Base-by-base conservation (phyloP, 2,329 filamentous ascomycete genomes). In the Rasamsonia emersonii region DNA sequence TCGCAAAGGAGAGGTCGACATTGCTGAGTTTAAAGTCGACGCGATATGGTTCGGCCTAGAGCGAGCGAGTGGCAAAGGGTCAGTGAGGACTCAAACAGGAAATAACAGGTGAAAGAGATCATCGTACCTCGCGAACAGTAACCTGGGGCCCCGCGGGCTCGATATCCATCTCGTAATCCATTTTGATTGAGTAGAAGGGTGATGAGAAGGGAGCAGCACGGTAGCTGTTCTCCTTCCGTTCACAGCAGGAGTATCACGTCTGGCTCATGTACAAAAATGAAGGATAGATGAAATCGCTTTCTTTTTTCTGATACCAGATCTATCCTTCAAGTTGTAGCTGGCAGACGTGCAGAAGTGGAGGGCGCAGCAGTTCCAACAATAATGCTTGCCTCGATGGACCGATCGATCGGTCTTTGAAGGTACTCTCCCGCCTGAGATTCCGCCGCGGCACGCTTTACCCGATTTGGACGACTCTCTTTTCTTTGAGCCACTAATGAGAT, bases 21-120 rank as follows among this genome's bases (percentile, higher is more conserved):
- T 86, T 86, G 51, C 77, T 81, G 36, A 98, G 77, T 60, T 91
- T 80, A 67, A 96, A 96, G 64, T 94, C 82, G 58, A 94, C 86
- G 51, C 83, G 80, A 49, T 79, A 76, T 42, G 68, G 67, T 54
- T 88, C 84, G 43, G 83, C 83, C 86, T 94, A 45, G 11, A 18
- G 8, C 15, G 9, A 24, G 15, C n/a, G n/a, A n/a, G n/a, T 28
- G 28, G 16, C 8, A 23, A 8, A 23, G 8, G 20, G 20, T 23
- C n/a, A n/a, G 8, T 23, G 8, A 23, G 26, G 17, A 5, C 8
- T 20, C 19, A 20, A 19, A 19, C 26, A 9, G 17, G 30, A 19
- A 24, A 17, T 11, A 15, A 24, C 9, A 19, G 15, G 19, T 9
- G 3, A 20, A 5, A 15, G 4, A 14, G 17, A 5, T 10, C 14